These are phyloP conservation scores for Linum trigynum DNA, from an alignment of 345 rosid genomes.

Conservation along the genomic window DNA sequence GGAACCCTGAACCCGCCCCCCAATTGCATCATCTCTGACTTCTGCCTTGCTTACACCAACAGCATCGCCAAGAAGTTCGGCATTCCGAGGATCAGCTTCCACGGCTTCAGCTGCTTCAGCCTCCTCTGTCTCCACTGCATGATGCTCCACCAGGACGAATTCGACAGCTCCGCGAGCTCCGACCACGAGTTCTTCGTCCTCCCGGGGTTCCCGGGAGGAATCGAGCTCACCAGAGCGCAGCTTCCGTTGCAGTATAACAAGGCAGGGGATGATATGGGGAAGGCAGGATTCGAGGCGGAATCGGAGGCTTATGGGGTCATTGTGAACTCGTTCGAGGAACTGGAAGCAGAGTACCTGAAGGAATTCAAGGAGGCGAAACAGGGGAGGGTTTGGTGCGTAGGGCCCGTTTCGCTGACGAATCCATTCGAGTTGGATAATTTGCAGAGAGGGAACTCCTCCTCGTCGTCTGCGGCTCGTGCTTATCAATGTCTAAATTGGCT, in stretches of 20 bases:
- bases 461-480: conserved; percentile 1
- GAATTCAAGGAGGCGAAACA: conserved; percentile 19
- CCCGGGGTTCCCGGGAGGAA: conserved; percentile 24
- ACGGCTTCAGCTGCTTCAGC: background rate
- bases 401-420: conserved; percentile 38
- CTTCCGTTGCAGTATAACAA: conserved; percentile 12
- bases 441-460: conserved; percentile 29
- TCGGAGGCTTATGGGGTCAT: conserved; percentile 25
- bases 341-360: conserved; percentile 23
- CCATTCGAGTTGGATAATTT: conserved; percentile 22
- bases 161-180: conserved; percentile 10
- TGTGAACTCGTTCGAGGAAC: conserved; percentile 32
- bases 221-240: conserved; percentile 23
- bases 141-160: conserved; percentile 10
- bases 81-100: background rate
- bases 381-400: conserved; percentile 32
- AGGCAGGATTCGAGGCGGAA: too few species aligned
- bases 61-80: background rate
- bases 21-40: background rate
- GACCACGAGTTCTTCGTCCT: conserved; percentile 9
- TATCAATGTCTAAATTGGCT: conserved; percentile 34
- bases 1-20: background rate
- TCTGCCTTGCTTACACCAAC: background rate
- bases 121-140: conserved; percentile 12
- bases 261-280: background rate